Evolutionary conservation across 768 basidiomycete genomes (phyloP).

Genomic region (Pulveroboletus sp.): DNA sequence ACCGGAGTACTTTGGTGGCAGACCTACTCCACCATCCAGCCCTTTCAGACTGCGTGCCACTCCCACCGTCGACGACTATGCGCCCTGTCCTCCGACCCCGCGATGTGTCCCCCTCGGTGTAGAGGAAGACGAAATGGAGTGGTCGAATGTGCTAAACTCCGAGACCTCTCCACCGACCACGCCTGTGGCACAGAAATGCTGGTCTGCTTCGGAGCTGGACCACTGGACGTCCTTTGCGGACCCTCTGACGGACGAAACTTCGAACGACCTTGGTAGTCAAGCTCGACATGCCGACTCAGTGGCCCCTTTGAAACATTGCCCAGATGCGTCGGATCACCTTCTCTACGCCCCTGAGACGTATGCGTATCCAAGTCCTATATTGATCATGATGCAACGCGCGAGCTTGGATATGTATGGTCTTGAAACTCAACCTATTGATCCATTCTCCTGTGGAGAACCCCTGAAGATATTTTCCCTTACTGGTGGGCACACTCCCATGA

Average conservation of each 20-base stretch:
- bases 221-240: neutral
- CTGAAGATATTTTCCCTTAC: slow-evolving; percentile 6
- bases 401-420: neutral
- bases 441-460: neutral
- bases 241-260: neutral
- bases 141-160: neutral
- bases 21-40: slow-evolving; percentile 5
- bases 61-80: neutral
- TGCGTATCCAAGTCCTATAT: slow-evolving; percentile 12
- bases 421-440: neutral
- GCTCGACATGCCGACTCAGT: neutral
- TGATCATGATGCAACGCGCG: slow-evolving; percentile 11
- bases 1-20: neutral
- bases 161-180: neutral
- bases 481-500: neutral
- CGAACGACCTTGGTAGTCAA: neutral
- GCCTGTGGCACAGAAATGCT: neutral
- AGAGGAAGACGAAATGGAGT: neutral
- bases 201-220: neutral
- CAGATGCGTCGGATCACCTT: neutral
- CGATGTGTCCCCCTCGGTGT: neutral
- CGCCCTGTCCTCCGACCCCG: slow-evolving; percentile 17
- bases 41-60: neutral
- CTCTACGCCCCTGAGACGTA: neutral
- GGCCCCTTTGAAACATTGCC: rapidly evolving